Base-by-base conservation (phyloP, 345 rosid species). In the Lenwebbia sp. region DNA sequence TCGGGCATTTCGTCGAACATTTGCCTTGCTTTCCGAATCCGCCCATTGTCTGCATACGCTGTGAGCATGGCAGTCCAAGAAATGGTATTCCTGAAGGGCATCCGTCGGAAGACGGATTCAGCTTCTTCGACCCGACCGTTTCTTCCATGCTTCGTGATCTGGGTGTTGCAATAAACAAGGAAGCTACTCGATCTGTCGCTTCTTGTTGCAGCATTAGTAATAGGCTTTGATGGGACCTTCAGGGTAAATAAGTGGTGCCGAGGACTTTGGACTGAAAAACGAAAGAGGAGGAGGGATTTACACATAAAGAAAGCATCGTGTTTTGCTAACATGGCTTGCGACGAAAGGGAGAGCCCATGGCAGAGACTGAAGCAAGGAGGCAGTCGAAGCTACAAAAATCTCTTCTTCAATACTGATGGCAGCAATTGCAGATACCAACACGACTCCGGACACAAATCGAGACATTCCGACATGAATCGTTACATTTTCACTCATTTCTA, bases 11-110 rank as follows among this genome's bases (percentile, higher is more conserved):
- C 90, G 56, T 91, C 95, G 70, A 96, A 95, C 91, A 94, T n/a
- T 52, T 92, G 57, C 78, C 90, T 88, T 47, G 98, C 96, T 85
- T 89, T 89, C 53, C 54, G 84, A 65, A 95, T 89, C 30, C 90
- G 90, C 56, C 96, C 94, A 40, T 95, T 95, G 57, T 90, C 90
- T 0, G 94, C 93, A 5, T 90, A 94, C 0, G 90, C 98, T 0
- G 98, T 91, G 65, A 96, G 90, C 95, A 96, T 93, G 33, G 96
- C 96, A n/a, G 96, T 96, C 93, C 96, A 92, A 40, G 98, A 92
- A 49, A 96, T 90, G 12, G 92, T 85, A 81, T 25, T 95, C 90
- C 92, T 95, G 83, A 84, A 84, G 4, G 94, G 88, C 96, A 93
- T 94, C 14, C 93, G 87, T 40, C 83, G 88, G 88, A 96, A 96